Conservation (phyloP, 164 flowering plant genomes). For the Vitis vinifera region ASM3070453v1 NC_081811.1:30068501-30069000, state of each 20-base stretch:
- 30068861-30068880: conserved; percentile 55
- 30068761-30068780: conserved; percentile 44
- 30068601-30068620: conserved; percentile 58
- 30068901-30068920: conserved; percentile 58
- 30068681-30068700: conserved; percentile 65
- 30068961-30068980: conserved; percentile 65
- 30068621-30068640: conserved; percentile 62
- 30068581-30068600: conserved; percentile 51
- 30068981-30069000: conserved; percentile 87
- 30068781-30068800: conserved; percentile 35
- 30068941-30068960: conserved; percentile 53
- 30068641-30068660: conserved; percentile 78
- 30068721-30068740: conserved; percentile 47
- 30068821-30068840: conserved; percentile 78
- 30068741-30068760: conserved; percentile 68
- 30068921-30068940: conserved; percentile 86
- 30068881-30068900: conserved; percentile 72
- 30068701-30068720: conserved; percentile 65
- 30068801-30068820: conserved; percentile 40
- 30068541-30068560: conserved; percentile 44
- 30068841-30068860: conserved; percentile 72
- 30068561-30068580: conserved; percentile 50
- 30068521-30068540: conserved; percentile 25
- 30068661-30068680: conserved; percentile 58
- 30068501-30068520: conserved; percentile 29